Percentiles rank a stretch among this genome's conserved stretches.
Evolutionary conservation across 2,329 filamentous ascomycete genomes (phyloP).

Genomic region (Stemphylium vesicarium): DNA sequence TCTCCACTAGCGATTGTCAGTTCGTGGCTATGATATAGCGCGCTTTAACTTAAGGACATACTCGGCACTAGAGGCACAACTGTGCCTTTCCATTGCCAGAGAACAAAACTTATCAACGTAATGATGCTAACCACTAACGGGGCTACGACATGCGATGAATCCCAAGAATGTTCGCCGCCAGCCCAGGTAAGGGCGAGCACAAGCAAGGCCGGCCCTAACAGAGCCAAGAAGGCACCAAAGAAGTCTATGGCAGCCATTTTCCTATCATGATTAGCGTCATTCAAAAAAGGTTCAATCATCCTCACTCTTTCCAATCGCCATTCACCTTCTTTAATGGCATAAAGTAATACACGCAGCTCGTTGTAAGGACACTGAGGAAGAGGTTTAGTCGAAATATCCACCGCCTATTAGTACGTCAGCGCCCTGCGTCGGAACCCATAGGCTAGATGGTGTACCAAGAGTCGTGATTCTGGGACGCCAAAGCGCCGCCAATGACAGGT

Average conservation of each 20-base stretch:
- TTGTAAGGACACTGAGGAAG: conserved; percentile 24
- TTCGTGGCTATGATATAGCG: background rate
- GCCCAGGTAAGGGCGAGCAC: conserved; percentile 63
- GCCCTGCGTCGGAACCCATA: too few species aligned
- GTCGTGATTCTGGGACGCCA: conserved; percentile 25
- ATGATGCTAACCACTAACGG: conserved; percentile 59
- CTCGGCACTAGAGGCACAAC: conserved; percentile 65
- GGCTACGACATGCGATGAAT: conserved; percentile 57
- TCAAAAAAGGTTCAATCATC: conserved; percentile 13
- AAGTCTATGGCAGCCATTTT: conserved; percentile 60
- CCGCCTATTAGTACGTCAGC: too few species aligned
- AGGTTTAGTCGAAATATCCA: conserved; percentile 48
- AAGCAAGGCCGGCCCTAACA: conserved; percentile 60
- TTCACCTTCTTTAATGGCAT: conserved; percentile 54
- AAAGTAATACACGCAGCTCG: conserved; percentile 26
- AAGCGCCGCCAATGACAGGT: conserved; percentile 33
- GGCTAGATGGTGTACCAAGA: too few species aligned
- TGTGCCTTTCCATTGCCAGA: conserved; percentile 66
- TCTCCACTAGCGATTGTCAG: conserved; percentile 15
- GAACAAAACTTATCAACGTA: conserved; percentile 54
- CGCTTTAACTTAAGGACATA: conserved; percentile 29
- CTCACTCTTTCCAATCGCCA: conserved; percentile 58
- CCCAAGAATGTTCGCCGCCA: conserved; percentile 63
- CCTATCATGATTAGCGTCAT: conserved; percentile 9
- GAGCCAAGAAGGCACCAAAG: conserved; percentile 61